Evolutionary conservation across 192 early-diverging fungal species (phyloP).

Genomic region (Dimargaris xerosporica): DNA sequence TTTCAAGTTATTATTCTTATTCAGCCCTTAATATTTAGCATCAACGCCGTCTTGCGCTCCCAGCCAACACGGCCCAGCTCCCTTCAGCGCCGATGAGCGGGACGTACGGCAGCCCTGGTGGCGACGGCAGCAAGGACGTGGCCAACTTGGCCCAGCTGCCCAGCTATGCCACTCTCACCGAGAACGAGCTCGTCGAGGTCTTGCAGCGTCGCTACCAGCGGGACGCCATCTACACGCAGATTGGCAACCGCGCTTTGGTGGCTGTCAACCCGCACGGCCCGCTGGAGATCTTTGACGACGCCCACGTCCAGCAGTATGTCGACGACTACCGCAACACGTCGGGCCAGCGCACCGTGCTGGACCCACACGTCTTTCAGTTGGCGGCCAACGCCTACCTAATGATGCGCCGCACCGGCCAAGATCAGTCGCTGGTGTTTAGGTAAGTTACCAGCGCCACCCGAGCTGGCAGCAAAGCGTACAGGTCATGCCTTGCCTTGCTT

Average conservation of each 20-base stretch:
- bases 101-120: constrained; percentile 14
- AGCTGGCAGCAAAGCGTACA: too few species aligned
- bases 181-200: constrained; percentile 10
- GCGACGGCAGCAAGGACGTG: constrained; percentile 2
- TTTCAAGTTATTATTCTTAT: too few species aligned
- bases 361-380: constrained; percentile 74
- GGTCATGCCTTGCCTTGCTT: too few species aligned
- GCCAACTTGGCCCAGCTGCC: constrained; percentile 11
- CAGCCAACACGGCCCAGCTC: too few species aligned
- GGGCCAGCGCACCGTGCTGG: constrained; percentile 26
- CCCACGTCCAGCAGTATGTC: constrained; percentile 55
- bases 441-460: constrained; percentile 23
- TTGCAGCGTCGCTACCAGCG: constrained; percentile 6
- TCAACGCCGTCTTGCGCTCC: too few species aligned
- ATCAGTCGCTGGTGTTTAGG: constrained; percentile 82
- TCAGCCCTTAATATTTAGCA: too few species aligned
- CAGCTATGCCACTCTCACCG: constrained; percentile 8
- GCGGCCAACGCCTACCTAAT: constrained; percentile 76
- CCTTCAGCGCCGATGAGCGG: constrained; percentile 13
- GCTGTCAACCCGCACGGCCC: constrained; percentile 51
- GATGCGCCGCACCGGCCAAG: constrained; percentile 70
- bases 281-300: constrained; percentile 37
- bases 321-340: constrained; percentile 50
- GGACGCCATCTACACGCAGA: constrained; percentile 42
- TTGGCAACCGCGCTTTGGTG: constrained; percentile 51